Evolutionary conservation across 225 moss, liverwort and hornwort species (phyloP).

Genomic region (Anthoceros angustus): DNA sequence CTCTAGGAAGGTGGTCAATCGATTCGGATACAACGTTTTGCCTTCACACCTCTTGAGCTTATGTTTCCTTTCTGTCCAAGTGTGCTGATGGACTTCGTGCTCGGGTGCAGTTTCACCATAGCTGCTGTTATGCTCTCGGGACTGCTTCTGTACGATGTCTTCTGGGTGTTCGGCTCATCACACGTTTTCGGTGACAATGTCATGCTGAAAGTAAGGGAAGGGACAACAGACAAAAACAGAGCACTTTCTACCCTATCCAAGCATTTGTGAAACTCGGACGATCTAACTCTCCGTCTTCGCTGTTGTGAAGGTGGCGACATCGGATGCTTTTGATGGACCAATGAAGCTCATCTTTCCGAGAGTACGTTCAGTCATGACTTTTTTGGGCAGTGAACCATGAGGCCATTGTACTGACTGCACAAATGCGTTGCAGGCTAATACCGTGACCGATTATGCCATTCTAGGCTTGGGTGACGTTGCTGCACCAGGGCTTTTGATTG

Average conservation of each 20-base stretch:
- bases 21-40: not conserved
- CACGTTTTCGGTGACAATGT: slow-evolving; percentile 97
- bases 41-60: not conserved
- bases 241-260: too few species aligned
- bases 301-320: slow-evolving; percentile 60
- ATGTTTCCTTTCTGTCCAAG: not conserved
- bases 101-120: slow-evolving; percentile 55
- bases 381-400: slow-evolving; percentile 5
- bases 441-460: slow-evolving; percentile 81
- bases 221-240: too few species aligned
- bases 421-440: slow-evolving; percentile 33
- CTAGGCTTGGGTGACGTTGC: slow-evolving; percentile 91
- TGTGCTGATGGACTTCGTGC: not conserved
- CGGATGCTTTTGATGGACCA: slow-evolving; percentile 88
- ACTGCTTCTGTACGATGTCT: slow-evolving; percentile 84
- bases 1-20: slow-evolving; percentile 60
- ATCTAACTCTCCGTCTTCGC: too few species aligned
- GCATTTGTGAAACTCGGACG: too few species aligned
- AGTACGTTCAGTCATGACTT: slow-evolving; percentile 18
- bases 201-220: slow-evolving; percentile 64
- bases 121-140: slow-evolving; percentile 91
- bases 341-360: slow-evolving; percentile 95
- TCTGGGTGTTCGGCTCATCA: slow-evolving; percentile 98
- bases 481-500: slow-evolving; percentile 87
- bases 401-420: not conserved